phyloP scores from a whole-genome alignment of 208 protist species.

The Balamuthia mandrillaris region DNA sequence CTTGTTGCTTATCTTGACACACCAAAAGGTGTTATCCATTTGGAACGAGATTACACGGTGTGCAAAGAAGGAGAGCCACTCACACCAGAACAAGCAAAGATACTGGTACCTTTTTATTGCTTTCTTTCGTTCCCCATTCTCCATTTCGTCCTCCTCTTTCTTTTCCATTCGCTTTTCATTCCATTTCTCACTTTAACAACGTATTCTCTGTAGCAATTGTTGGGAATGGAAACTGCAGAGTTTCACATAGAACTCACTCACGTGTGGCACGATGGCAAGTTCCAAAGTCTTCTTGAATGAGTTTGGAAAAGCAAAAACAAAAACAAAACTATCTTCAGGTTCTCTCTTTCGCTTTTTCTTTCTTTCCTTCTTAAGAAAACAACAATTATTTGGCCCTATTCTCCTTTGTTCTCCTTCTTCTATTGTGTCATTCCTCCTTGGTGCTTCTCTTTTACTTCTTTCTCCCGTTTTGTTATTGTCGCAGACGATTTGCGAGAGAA shows the following conservation, averaged over 20 bases:
- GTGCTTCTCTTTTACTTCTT: no score
- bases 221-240: conserved; percentile 19
- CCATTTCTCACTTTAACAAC: neutral
- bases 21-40: conserved; percentile 37
- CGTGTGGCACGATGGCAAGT: conserved; percentile 18
- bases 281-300: no score
- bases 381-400: no score
- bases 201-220: conserved; percentile 1
- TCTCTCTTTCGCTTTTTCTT: no score
- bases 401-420: no score
- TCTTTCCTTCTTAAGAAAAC: no score
- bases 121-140: neutral
- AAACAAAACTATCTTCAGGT: no score
- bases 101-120: conserved; percentile 24
- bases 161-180: neutral
- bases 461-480: no score
- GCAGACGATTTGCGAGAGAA: no score
- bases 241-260: neutral
- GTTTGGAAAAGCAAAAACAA: no score
- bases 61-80: conserved; percentile 50
- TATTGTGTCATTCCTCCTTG: no score
- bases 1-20: no score
- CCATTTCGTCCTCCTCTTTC: neutral
- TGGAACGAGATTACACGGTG: conserved; percentile 46
- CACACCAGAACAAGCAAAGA: conserved; percentile 61